Evolutionary conservation across 164 flowering plant species (phyloP), one percentile per base, ranked within the genome.

Genomic region (Echeveria elegans): DNA sequence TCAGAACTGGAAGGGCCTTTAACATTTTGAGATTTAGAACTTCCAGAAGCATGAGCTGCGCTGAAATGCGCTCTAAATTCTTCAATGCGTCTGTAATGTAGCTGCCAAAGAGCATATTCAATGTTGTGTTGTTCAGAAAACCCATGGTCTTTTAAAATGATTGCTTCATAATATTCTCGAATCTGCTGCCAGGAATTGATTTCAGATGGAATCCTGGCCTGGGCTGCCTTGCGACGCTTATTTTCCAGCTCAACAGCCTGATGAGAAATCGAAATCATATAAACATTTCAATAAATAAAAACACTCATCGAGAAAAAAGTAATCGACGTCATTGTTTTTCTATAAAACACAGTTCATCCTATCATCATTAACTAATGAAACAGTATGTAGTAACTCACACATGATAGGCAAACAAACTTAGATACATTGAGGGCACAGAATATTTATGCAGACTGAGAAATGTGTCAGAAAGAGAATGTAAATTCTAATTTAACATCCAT

Each of bases 81-180:
- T 74, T 88, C 96, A 74, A 94, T 91, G 19, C 93, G 71, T 73
- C 73, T 81, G 71, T 94, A 85, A 74, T 94, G 99, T 74, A 91
- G 78, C 77, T 94, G 97, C 99, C 99, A 94, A 58, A 94, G 71
- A 60, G 83, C 85, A 82, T 82, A 87, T 76, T 91, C 99, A 69
- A 89, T 76, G 48, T 82, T 89, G 74, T 89, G 87, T 69, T 86
- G 79, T 71, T 91, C 99, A 72, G 97, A 83, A 74, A 91, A 89
- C 65, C 78, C 82, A 81, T 89, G 83, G 72, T 94, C 96, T 71
- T 84, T 93, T 50, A 94, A 90, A 66, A 94, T 79, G 69, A 89
- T 89, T 61, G 90, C 76, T 76, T 91, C 97, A 86, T 82, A 91
- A 64, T 91, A 91, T 78, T 94, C 97, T 50, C 96, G 90, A 84